Evolutionary conservation across 2,329 filamentous ascomycete genomes (phyloP), one percentile per base, ranked within the genome.

Genomic region (Cylindrodendrum hubeiense): DNA sequence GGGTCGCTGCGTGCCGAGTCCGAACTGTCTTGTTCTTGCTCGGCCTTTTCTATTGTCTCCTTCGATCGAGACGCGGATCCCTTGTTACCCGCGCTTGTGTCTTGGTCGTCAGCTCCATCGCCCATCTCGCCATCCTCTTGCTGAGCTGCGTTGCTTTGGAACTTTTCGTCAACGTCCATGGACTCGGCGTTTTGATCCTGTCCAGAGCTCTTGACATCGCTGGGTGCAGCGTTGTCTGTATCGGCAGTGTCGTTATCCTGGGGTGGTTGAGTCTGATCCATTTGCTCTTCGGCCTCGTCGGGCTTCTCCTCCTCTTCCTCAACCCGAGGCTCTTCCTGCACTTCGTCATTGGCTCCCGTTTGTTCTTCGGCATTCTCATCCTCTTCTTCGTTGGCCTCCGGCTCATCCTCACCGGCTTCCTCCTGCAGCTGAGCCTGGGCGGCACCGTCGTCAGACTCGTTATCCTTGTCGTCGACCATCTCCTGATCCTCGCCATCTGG

Each of bases 101-200:
- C 86, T 68, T 91, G 84, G 52, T 92, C 87, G 6, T 90, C 87
- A 1, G 87, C 85, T 12, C 87, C 85, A 24, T 92, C 89, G 60
- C 90, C 90, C 77, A 89, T 85, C 22, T 90, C 86, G 17, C 91
- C 91, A 59, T 89, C 86, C 21, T 93, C 89, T 65, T 87, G 86
- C 72, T 93, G 88, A 3, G 90, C 85, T 41, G 86, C 85, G 54
- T 89, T 88, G 65, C 83, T 84, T 69, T 88, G 82, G 43, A 89
- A 85, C 44, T 89, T 84, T 57, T 90, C 86, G 22, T 91, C 86
- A 22, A 89, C 78, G n/a, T 92, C 85, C 72, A 86, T 85, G 22
- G 89, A 82, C 60, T 90, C 85, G 30, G 90, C 85, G 53, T 91
- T 88, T 59, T 91, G 86, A 51, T 92, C 90, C 53, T 89, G 86